Conservation (phyloP, 2,329 filamentous ascomycete species). For the Monilinia vaccinii-corymbosi region DNA sequence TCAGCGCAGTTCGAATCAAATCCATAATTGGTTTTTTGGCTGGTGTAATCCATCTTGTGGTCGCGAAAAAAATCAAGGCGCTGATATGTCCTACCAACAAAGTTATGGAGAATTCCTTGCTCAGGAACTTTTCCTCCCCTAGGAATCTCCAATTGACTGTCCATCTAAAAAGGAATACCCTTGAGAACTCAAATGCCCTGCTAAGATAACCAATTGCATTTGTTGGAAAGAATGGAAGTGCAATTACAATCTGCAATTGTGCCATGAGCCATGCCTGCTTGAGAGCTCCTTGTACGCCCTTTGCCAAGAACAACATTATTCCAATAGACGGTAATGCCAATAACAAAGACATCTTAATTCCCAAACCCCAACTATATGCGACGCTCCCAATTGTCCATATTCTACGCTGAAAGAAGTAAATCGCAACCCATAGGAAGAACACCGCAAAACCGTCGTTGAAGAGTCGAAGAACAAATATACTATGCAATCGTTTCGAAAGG, state of each 20-base stretch:
- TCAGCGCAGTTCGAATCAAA: conserved; percentile 31
- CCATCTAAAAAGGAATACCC: conserved; percentile 94
- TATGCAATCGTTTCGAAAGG: conserved; percentile 86
- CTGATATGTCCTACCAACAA: conserved; percentile 47
- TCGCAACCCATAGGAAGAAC: conserved; percentile 73
- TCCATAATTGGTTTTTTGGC: conserved; percentile 40
- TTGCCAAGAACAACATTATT: conserved; percentile 63
- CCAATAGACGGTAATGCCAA: conserved; percentile 75
- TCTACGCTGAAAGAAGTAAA: conserved; percentile 66
- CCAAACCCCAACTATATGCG: conserved; percentile 68
- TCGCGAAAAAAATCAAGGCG: conserved; percentile 47
- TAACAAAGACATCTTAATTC: conserved; percentile 91
- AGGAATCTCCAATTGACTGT: conserved; percentile 98
- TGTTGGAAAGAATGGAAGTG: conserved; percentile 56
- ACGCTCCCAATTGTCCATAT: conserved; percentile 66
- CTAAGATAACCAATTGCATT: conserved; percentile 65
- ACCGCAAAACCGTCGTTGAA: conserved; percentile 95
- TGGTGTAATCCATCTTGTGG: conserved; percentile 52
- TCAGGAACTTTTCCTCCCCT: conserved; percentile 73
- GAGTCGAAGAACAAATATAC: conserved; percentile 81
- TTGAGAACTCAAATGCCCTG: conserved; percentile 81
- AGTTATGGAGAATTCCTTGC: conserved; percentile 47
- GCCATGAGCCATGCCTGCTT: conserved; percentile 62
- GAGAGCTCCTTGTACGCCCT: conserved; percentile 57
- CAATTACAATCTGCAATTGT: conserved; percentile 64